phyloP scores from a whole-genome alignment of 2,329 filamentous ascomycete species.

The Aspergillus ibericus region DNA sequence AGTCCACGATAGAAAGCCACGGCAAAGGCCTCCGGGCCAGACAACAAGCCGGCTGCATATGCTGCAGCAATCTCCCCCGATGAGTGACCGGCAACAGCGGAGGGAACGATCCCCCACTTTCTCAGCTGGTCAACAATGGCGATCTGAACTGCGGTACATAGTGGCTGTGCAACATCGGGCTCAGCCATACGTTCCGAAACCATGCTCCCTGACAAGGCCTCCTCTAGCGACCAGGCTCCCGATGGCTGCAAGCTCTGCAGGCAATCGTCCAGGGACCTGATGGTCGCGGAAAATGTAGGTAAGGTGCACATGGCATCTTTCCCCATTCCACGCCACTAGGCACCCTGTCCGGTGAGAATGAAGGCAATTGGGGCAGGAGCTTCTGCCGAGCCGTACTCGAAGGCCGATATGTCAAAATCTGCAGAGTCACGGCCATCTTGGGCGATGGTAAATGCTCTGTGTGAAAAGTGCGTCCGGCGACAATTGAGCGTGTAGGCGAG shows the following conservation, averaged over 20 bases:
- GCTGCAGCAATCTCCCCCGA: conserved; percentile 40
- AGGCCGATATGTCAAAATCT: background rate
- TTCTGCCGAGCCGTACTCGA: background rate
- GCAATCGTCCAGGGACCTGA: conserved; percentile 18
- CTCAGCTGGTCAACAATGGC: conserved; percentile 31
- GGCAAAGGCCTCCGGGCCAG: background rate
- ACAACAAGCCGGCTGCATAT: conserved; percentile 26
- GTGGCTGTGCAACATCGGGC: conserved; percentile 31
- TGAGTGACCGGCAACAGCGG: conserved; percentile 34
- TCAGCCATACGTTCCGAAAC: conserved; percentile 13
- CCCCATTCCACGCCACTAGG: conserved; percentile 39
- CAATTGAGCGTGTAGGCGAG: conserved; percentile 19
- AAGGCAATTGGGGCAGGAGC: conserved; percentile 17
- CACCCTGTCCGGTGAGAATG: conserved; percentile 40
- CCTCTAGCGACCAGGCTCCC: background rate
- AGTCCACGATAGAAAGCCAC: background rate
- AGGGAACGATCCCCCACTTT: conserved; percentile 24
- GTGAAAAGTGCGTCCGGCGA: conserved; percentile 16
- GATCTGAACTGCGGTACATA: conserved; percentile 37
- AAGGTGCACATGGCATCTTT: conserved; percentile 24
- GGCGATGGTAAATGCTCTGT: conserved; percentile 15
- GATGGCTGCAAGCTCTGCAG: background rate
- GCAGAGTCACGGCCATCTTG: background rate
- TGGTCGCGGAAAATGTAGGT: conserved; percentile 17
- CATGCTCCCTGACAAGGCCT: background rate